Conservation (phyloP, 2,329 filamentous ascomycete genomes). For the Fusarium napiforme region DNA sequence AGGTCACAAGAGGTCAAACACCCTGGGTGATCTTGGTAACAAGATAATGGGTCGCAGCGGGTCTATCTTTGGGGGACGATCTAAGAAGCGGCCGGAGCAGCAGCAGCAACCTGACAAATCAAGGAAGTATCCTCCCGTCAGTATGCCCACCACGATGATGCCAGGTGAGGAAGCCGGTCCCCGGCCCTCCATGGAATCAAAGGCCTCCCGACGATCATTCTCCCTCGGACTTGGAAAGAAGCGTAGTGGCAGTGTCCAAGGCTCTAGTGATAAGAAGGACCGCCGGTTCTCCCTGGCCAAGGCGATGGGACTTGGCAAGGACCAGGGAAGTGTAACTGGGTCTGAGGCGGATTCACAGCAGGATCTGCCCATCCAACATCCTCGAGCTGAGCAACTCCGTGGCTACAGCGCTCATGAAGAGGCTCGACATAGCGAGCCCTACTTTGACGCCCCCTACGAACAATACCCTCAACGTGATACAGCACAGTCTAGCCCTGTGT, state of each 20-base stretch:
- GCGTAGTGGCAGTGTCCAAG: constrained; percentile 73
- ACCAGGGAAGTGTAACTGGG: constrained; percentile 59
- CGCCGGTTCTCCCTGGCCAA: constrained; percentile 79
- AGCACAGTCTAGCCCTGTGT: constrained; percentile 50
- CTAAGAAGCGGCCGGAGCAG: constrained; percentile 62
- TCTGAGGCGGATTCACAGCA: constrained; percentile 62
- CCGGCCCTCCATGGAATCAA: constrained; percentile 77
- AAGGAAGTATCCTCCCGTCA: constrained; percentile 87
- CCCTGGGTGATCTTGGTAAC: constrained; percentile 83
- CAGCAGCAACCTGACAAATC: constrained; percentile 66
- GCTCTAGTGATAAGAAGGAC: constrained; percentile 65
- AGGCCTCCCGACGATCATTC: constrained; percentile 73
- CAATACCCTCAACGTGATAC: constrained; percentile 50
- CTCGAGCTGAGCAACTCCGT: constrained; percentile 44
- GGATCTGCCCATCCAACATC: constrained; percentile 64
- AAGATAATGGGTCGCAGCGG: constrained; percentile 87
- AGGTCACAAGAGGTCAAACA: constrained; percentile 76
- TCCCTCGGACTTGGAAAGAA: constrained; percentile 77
- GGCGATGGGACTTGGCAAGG: constrained; percentile 69
- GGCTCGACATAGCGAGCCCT: constrained; percentile 50
- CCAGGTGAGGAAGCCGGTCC: constrained; percentile 62
- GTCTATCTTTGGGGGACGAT: constrained; percentile 78
- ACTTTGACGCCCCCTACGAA: constrained; percentile 55
- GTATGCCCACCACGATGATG: constrained; percentile 81
- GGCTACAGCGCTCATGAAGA: constrained; percentile 52